Evolutionary conservation across 2,329 filamentous ascomycete species (phyloP).

Genomic region (Alternaria sp.): DNA sequence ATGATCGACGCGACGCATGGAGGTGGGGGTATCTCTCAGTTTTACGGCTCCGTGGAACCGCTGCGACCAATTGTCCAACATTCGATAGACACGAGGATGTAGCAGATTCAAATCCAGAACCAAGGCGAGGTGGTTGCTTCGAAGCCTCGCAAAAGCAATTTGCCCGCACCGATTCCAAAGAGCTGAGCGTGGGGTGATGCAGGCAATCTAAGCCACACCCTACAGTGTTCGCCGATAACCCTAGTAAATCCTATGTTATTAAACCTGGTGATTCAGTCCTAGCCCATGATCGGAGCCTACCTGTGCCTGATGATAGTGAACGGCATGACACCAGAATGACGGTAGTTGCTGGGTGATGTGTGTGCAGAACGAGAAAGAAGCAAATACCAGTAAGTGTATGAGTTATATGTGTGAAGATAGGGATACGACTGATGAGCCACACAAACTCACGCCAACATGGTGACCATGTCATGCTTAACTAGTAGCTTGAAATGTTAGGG

Average conservation of each 20-base stretch:
- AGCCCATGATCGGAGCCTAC: slow-evolving; percentile 8
- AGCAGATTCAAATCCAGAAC: background rate
- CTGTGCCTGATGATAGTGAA: background rate
- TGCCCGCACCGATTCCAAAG: background rate
- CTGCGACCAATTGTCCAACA: slow-evolving; percentile 20
- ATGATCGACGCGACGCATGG: slow-evolving; percentile 17
- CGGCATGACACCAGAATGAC: background rate
- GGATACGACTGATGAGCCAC: slow-evolving; percentile 17
- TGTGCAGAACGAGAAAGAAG: slow-evolving; percentile 18
- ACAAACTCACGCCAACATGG: slow-evolving; percentile 4
- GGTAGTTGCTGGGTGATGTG: background rate
- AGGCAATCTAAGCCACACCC: background rate
- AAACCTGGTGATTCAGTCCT: background rate
- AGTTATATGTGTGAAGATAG: slow-evolving; percentile 8
- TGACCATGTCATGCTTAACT: slow-evolving; percentile 7
- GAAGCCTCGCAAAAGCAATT: slow-evolving; percentile 5
- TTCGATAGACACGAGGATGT: slow-evolving; percentile 12
- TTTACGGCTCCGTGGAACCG: background rate
- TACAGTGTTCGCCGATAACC: background rate
- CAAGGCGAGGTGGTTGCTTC: background rate
- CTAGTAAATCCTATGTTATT: background rate
- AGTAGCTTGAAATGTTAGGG: background rate
- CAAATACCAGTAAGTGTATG: slow-evolving; percentile 15
- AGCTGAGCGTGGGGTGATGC: slow-evolving; percentile 4
- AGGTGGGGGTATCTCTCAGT: slow-evolving; percentile 6